Conservation (phyloP, 768 basidiomycete genomes). For the Suillus ampliporus region DNA sequence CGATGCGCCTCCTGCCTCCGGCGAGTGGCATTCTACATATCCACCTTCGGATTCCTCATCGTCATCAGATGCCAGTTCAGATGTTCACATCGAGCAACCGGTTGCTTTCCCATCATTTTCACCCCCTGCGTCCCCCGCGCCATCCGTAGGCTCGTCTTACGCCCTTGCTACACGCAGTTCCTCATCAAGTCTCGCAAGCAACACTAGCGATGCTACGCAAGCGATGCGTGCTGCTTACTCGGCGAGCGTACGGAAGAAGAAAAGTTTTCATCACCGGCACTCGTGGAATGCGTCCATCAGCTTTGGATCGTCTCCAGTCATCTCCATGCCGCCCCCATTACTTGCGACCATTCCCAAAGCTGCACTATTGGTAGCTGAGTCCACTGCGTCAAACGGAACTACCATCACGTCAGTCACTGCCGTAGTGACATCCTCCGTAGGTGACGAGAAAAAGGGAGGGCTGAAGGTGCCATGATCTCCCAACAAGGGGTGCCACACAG, state of each 20-base stretch:
- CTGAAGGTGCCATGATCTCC: not conserved
- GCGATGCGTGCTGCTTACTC: slow-evolving; percentile 40
- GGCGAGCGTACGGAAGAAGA: slow-evolving; percentile 39
- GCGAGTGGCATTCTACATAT: slow-evolving; percentile 31
- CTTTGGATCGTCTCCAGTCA: slow-evolving; percentile 28
- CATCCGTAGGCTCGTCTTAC: slow-evolving; percentile 36
- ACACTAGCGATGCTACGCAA: slow-evolving; percentile 27
- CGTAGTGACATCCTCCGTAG: not conserved
- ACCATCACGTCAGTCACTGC: slow-evolving; percentile 8
- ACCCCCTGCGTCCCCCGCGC: slow-evolving; percentile 33
- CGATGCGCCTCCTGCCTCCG: slow-evolving; percentile 28
- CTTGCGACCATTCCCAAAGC: slow-evolving; percentile 26
- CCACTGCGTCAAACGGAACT: slow-evolving; percentile 14
- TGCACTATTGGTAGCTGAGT: slow-evolving; percentile 10
- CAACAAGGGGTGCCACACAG: not conserved
- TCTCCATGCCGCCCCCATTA: slow-evolving; percentile 13
- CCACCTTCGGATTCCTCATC: slow-evolving; percentile 35
- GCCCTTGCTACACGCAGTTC: slow-evolving; percentile 32
- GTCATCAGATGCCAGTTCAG: slow-evolving; percentile 34
- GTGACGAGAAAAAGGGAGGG: not conserved
- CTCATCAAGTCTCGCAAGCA: slow-evolving; percentile 33
- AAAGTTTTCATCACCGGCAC: slow-evolving; percentile 34
- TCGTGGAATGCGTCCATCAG: slow-evolving; percentile 36
- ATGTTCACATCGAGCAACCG: slow-evolving; percentile 19
- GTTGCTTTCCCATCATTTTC: slow-evolving; percentile 23